These are phyloP conservation scores for Protomyces gravidus DNA, from an alignment of 1,139 yeast species.

Conservation along the genomic window DNA sequence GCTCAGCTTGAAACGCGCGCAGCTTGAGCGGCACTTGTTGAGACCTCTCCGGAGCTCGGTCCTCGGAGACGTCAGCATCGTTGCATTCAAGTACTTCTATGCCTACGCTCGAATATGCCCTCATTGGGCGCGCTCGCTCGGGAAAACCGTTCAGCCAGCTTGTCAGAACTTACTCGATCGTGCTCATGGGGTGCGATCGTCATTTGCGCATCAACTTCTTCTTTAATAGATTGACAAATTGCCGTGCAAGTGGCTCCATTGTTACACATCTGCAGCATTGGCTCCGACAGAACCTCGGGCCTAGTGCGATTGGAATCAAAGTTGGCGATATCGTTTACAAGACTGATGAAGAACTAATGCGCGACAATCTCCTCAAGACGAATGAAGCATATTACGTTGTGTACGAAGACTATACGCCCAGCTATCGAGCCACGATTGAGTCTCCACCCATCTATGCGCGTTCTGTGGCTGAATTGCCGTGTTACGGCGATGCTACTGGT, in stretches of 20 bases:
- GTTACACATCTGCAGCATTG: slow-evolving; percentile 18
- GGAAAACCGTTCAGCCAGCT: slow-evolving; percentile 10
- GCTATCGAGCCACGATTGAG: slow-evolving; percentile 7
- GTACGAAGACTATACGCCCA: slow-evolving; percentile 24
- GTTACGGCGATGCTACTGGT: slow-evolving; percentile 8
- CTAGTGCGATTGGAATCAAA: slow-evolving; percentile 15
- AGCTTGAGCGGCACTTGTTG: not conserved
- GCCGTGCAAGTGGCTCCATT: slow-evolving; percentile 14
- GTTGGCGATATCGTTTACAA: slow-evolving; percentile 16
- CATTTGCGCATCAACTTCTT: slow-evolving; percentile 10
- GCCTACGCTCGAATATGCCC: not conserved
- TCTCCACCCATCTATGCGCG: slow-evolving; percentile 16
- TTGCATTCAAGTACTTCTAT: too few relatives aligned
- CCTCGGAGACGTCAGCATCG: too few relatives aligned
- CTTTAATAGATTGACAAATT: slow-evolving; percentile 11
- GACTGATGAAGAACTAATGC: slow-evolving; percentile 21
- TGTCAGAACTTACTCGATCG: slow-evolving; percentile 15
- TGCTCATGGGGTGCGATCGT: slow-evolving; percentile 20
- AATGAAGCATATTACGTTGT: slow-evolving; percentile 15
- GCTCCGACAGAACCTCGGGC: slow-evolving; percentile 12
- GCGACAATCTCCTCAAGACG: slow-evolving; percentile 12
- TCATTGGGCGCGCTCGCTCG: slow-evolving; percentile 1
- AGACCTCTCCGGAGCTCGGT: not conserved
- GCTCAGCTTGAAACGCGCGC: too few relatives aligned
- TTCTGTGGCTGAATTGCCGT: slow-evolving; percentile 1